These are phyloP conservation scores for Oryza coarctata DNA, from an alignment of 176 grass and related monocot species.

Conservation along the genomic window DNA sequence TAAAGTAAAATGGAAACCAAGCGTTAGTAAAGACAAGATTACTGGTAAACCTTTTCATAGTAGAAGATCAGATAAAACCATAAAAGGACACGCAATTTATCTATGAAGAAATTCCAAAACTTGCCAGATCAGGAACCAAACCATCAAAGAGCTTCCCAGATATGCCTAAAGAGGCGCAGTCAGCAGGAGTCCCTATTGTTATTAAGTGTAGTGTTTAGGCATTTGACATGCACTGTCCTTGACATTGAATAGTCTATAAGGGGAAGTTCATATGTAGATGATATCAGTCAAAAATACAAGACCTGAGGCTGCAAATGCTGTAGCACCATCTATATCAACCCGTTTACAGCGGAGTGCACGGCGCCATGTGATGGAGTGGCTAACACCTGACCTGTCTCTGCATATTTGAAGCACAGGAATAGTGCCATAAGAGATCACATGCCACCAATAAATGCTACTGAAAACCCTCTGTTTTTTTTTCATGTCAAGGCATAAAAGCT, in stretches of 20 bases:
- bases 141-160: conserved; percentile 93
- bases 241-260: neutral
- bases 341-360: conserved; percentile 59
- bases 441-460: neutral
- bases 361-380: conserved; percentile 81
- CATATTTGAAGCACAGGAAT: conserved; percentile 11
- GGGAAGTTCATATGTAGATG: neutral
- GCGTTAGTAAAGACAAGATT: conserved; percentile 13
- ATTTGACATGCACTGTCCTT: neutral
- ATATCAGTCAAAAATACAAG: conserved; percentile 22
- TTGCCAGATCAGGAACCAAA: conserved; percentile 86
- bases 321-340: conserved; percentile 73
- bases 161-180: conserved; percentile 90
- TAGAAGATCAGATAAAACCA: conserved; percentile 7
- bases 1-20: neutral
- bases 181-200: conserved; percentile 79
- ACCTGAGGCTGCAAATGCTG: conserved; percentile 91
- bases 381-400: conserved; percentile 85
- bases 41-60: neutral
- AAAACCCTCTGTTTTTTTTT: neutral
- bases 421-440: neutral
- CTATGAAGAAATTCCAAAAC: conserved; percentile 15
- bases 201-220: conserved; percentile 23
- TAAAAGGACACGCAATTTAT: neutral
- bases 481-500: neutral